phyloP scores from a whole-genome alignment of 805 yeast genomes.

The Cyberlindnera lachancei region DNA sequence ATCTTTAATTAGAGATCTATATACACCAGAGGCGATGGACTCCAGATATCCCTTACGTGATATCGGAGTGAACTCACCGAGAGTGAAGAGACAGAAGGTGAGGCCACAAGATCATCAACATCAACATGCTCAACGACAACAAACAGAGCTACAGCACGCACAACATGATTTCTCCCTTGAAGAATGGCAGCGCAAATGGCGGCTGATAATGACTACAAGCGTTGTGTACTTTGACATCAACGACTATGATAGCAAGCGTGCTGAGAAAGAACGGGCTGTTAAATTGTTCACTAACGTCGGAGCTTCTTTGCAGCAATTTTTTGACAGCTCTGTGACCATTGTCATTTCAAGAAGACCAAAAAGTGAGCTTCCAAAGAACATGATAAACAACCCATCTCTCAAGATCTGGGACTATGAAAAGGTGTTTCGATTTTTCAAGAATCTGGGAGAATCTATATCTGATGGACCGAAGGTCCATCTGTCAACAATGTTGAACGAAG shows the following conservation, averaged over 20 bases:
- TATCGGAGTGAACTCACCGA: conserved; percentile 21
- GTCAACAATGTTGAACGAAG: conserved; percentile 69
- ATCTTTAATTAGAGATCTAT: no score
- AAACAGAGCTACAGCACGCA: no score
- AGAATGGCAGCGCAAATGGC: conserved; percentile 57
- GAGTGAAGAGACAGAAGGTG: conserved; percentile 20
- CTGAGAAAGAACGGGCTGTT: conserved; percentile 29
- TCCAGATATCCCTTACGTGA: conserved; percentile 18
- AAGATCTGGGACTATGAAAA: conserved; percentile 89
- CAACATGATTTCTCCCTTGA: conserved; percentile 26
- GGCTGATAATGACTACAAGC: conserved; percentile 46
- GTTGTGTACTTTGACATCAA: conserved; percentile 50
- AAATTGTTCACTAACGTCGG: conserved; percentile 32
- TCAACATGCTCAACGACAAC: no score
- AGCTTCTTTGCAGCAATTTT: conserved; percentile 51
- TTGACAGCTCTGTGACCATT: conserved; percentile 55
- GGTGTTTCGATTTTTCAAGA: conserved; percentile 67
- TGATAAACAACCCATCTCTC: conserved; percentile 22
- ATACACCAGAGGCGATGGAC: no score
- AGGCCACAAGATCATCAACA: no score
- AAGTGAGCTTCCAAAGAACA: conserved; percentile 40
- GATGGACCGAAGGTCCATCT: conserved; percentile 25
- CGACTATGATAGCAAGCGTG: conserved; percentile 22
- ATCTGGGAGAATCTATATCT: conserved; percentile 39
- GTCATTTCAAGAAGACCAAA: conserved; percentile 63